These are phyloP conservation scores for Paramecium sonneborni DNA, from an alignment of 73 alveolate genomes.

Conservation along the genomic window DNA sequence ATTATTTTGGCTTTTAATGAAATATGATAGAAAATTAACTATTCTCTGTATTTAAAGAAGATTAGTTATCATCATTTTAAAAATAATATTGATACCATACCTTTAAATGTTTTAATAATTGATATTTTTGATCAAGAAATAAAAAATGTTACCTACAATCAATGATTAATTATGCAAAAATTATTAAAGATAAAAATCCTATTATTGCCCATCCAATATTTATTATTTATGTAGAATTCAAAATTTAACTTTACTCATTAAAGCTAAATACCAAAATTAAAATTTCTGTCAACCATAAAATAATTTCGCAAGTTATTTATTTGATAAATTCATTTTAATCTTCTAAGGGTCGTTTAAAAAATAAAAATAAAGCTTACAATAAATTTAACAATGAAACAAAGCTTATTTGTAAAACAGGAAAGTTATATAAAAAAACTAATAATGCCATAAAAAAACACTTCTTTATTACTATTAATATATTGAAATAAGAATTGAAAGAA, in stretches of 20 bases:
- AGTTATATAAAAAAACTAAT: neutral
- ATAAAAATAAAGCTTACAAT: neutral
- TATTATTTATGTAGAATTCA: neutral
- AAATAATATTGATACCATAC: neutral
- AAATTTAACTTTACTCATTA: neutral
- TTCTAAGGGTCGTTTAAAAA: neutral
- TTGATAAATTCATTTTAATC: neutral
- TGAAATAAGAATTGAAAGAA: neutral
- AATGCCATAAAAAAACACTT: neutral
- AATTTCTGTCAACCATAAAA: slow-evolving; percentile 2
- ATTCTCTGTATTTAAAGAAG: neutral
- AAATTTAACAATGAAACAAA: neutral
- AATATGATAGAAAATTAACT: neutral
- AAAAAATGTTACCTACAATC: neutral
- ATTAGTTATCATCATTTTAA: neutral
- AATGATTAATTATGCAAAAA: neutral
- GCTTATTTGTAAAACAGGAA: neutral
- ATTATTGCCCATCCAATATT: slow-evolving; percentile 3
- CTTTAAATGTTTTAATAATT: neutral
- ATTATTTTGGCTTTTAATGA: neutral
- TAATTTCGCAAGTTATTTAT: neutral
- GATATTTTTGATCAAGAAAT: neutral
- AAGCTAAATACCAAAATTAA: neutral
- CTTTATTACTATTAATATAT: neutral
- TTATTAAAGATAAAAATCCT: neutral